These are phyloP conservation scores for Wickerhamiella sorbophila DNA, from an alignment of 805 yeast genomes.

Conservation along the genomic window DNA sequence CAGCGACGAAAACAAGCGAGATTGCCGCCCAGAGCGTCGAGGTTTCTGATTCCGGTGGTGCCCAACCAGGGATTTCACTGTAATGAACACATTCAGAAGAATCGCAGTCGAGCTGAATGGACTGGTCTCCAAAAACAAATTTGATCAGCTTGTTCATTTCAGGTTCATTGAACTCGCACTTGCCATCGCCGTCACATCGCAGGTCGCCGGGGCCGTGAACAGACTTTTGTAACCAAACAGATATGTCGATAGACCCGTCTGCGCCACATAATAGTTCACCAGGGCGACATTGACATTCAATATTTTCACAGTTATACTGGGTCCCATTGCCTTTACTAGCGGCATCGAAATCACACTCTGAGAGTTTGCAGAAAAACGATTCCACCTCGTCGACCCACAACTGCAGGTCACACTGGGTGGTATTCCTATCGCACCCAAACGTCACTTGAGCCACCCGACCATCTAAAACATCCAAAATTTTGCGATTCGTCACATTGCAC, in stretches of 20 bases:
- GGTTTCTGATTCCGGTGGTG: constrained; percentile 37
- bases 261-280: constrained; percentile 90
- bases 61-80: constrained; percentile 86
- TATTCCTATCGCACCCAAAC: constrained; percentile 64
- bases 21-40: constrained; percentile 13
- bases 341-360: constrained; percentile 49
- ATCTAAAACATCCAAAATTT: constrained; percentile 62
- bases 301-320: constrained; percentile 60
- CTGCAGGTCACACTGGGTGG: constrained; percentile 67
- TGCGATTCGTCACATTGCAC: constrained; percentile 85
- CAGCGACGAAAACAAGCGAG: constrained; percentile 16
- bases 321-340: constrained; percentile 57
- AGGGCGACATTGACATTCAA: constrained; percentile 81
- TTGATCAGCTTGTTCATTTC: constrained; percentile 86
- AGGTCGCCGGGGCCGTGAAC: constrained; percentile 91
- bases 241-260: constrained; percentile 83
- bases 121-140: constrained; percentile 89
- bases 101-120: constrained; percentile 63
- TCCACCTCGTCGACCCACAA: constrained; percentile 90
- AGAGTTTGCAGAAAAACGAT: constrained; percentile 77
- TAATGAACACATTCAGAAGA: constrained; percentile 89
- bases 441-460: constrained; percentile 87
- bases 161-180: constrained; percentile 82
- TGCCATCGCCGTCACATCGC: constrained; percentile 48
- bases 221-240: constrained; percentile 81